Evolutionary conservation across 768 basidiomycete genomes (phyloP).

Genomic region (Paxillus ammoniavirescens): DNA sequence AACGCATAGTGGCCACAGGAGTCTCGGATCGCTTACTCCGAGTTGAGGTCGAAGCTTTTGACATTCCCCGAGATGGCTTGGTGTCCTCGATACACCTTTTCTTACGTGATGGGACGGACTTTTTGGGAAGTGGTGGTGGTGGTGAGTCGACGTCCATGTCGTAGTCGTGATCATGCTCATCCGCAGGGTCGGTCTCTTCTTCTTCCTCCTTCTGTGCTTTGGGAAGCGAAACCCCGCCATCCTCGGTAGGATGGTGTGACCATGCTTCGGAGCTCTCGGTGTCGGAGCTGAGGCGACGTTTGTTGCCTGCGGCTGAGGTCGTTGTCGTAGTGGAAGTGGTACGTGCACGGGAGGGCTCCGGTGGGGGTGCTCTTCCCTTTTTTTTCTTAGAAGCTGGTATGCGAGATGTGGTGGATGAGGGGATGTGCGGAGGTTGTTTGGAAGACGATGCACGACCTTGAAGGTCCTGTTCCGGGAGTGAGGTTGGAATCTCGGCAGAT

Average conservation of each 20-base stretch:
- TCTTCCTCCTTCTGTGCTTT: conserved; percentile 33
- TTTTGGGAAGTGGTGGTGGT: conserved; percentile 26
- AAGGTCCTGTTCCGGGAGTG: conserved; percentile 54
- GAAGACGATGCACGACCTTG: conserved; percentile 10
- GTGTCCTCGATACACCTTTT: conserved; percentile 40
- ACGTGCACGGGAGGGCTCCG: conserved; percentile 4
- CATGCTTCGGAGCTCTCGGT: conserved; percentile 22
- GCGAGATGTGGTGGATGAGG: background rate
- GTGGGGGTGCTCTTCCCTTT: background rate
- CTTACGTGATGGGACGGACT: conserved; percentile 32
- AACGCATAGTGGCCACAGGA: conserved; percentile 31
- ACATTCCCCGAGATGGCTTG: conserved; percentile 20
- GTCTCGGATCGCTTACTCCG: conserved; percentile 27
- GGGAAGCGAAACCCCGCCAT: conserved; percentile 22
- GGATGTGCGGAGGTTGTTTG: conserved; percentile 5
- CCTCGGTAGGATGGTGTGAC: conserved; percentile 22
- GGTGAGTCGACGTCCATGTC: conserved; percentile 34
- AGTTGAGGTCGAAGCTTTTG: conserved; percentile 26
- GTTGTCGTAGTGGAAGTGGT: conserved; percentile 1
- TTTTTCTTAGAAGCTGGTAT: conserved; percentile 8
- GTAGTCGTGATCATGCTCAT: conserved; percentile 44
- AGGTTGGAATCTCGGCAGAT: conserved; percentile 50
- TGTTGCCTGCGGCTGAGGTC: conserved; percentile 11
- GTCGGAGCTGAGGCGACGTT: conserved; percentile 24
- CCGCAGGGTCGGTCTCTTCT: conserved; percentile 39